Conservation (phyloP, 225 moss, liverwort and hornwort genomes). For the Pleurozium schreberi region DNA sequence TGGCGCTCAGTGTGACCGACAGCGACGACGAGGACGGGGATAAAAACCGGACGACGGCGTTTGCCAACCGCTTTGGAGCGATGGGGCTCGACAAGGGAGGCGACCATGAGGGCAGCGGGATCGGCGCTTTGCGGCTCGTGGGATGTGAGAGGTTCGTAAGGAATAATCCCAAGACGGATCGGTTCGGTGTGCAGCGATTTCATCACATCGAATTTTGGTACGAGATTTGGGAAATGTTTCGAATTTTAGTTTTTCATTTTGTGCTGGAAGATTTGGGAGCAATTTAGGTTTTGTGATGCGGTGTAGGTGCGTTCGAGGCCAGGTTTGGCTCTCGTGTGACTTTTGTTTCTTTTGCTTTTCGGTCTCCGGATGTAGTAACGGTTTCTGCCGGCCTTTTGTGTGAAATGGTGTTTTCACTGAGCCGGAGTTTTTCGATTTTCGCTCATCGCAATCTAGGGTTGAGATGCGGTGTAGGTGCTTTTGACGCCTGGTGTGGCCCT, state of each 20-base stretch:
- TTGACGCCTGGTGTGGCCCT: not conserved
- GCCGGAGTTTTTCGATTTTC: not conserved
- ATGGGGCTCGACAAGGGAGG: slow-evolving; percentile 29
- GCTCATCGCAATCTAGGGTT: not conserved
- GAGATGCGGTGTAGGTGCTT: not conserved
- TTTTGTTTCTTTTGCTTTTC: not conserved
- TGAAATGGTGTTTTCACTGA: not conserved
- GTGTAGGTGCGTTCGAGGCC: not conserved
- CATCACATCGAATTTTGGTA: slow-evolving; percentile 97
- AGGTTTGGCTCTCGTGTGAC: not conserved
- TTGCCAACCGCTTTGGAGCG: not conserved
- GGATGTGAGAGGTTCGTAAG: slow-evolving; percentile 58
- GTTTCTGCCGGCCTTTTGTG: not conserved
- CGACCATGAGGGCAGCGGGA: slow-evolving; percentile 21
- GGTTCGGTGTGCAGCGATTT: slow-evolving; percentile 53
- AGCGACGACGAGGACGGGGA: slow-evolving; percentile 53
- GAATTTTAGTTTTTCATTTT: not conserved
- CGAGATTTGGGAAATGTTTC: not conserved
- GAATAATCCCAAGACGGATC: slow-evolving; percentile 48
- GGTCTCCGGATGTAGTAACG: not conserved
- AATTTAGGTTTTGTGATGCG: not conserved
- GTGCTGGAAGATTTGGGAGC: not conserved
- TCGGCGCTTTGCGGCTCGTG: slow-evolving; percentile 47
- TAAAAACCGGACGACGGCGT: not conserved
- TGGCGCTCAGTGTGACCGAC: slow-evolving; percentile 52